phyloP scores from a whole-genome alignment of 2,329 filamentous ascomycete species.

The Fusarium pininemorale region DNA sequence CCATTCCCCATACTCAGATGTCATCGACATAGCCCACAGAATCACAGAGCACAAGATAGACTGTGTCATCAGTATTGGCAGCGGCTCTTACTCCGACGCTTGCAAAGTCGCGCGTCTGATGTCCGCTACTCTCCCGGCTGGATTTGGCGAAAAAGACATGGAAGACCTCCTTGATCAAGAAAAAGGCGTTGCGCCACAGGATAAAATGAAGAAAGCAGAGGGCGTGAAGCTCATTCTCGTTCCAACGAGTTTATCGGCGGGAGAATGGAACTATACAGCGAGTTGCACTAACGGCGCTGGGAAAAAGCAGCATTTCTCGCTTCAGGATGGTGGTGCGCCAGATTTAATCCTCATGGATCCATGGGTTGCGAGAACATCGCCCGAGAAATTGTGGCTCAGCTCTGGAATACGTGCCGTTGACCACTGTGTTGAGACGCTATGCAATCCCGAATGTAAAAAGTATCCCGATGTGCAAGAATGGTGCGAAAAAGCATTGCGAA shows the following conservation, averaged over 20 bases:
- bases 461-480: not conserved
- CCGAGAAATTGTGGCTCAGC: not conserved
- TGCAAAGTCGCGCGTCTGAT: conserved; percentile 15
- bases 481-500: conserved; percentile 2
- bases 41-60: not conserved
- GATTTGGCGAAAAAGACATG: conserved; percentile 6
- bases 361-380: conserved; percentile 4
- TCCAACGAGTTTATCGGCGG: conserved; percentile 5
- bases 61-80: not conserved
- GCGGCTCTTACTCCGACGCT: conserved; percentile 15
- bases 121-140: not conserved
- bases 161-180: conserved; percentile 3
- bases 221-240: conserved; percentile 1
- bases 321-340: not conserved
- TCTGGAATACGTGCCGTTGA: conserved; percentile 17
- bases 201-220: conserved; percentile 1
- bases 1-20: conserved; percentile 6
- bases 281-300: conserved; percentile 12
- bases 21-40: conserved; percentile 1
- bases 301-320: conserved; percentile 11
- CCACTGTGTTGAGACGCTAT: conserved; percentile 5
- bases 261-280: conserved; percentile 16
- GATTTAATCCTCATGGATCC: conserved; percentile 22
- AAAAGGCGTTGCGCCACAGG: not conserved
- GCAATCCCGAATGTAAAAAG: conserved; percentile 2